Percentiles rank a stretch among this genome's conserved stretches.
These are phyloP conservation scores for Podospora tetraspora DNA, from an alignment of 495 filamentous ascomycete species.

Conservation along the genomic window DNA sequence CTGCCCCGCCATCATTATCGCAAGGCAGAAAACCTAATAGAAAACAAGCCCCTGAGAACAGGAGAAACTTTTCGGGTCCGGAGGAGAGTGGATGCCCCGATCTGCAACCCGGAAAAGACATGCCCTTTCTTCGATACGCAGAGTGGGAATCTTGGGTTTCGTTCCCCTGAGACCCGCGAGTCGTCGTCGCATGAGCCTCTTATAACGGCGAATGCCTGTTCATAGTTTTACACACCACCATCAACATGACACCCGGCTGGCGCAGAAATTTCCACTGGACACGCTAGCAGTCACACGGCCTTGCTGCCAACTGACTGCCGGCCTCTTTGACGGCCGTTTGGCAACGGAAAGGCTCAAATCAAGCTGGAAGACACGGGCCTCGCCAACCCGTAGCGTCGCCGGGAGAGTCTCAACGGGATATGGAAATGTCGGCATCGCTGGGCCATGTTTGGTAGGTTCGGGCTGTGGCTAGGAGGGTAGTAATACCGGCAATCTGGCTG, in stretches of 20 bases:
- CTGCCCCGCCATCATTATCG: neutral
- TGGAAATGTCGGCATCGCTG: neutral
- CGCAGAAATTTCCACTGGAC: neutral
- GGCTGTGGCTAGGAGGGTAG: neutral
- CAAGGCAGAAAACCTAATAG: neutral
- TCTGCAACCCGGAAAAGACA: neutral
- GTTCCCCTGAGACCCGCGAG: neutral
- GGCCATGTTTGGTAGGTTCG: neutral
- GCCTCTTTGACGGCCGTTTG: neutral
- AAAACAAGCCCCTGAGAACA: neutral
- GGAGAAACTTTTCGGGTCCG: neutral
- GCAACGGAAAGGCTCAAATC: neutral
- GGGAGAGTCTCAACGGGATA: neutral
- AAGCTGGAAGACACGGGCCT: neutral
- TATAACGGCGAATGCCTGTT: neutral
- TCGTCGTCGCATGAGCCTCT: neutral
- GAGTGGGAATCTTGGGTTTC: neutral
- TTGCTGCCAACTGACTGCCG: neutral
- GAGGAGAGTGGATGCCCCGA: neutral
- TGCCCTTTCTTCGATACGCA: neutral
- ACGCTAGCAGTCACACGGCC: neutral
- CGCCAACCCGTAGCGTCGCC: neutral
- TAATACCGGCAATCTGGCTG: slow-evolving; percentile 10
- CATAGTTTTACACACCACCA: neutral
- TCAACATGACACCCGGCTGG: neutral